These are phyloP conservation scores for Stephania yunnanensis DNA, from an alignment of 164 flowering plant genomes.

Conservation along the genomic window DNA sequence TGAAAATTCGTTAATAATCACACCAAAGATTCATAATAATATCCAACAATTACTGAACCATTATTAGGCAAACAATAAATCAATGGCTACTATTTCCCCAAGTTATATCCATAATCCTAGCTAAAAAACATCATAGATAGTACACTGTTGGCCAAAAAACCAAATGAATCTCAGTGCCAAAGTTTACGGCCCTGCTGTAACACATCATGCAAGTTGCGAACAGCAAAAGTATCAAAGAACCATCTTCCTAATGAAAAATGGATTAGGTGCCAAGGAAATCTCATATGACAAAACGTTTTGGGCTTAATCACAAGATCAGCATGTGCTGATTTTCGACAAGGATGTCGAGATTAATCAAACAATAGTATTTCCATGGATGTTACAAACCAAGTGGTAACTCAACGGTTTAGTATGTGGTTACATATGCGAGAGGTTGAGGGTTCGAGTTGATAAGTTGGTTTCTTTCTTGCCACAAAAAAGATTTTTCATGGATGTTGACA, in stretches of 20 bases:
- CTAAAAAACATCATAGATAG: background rate
- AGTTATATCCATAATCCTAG: background rate
- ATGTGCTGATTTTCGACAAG: background rate
- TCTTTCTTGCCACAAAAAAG: no score
- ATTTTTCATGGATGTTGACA: no score
- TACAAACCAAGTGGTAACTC: no score
- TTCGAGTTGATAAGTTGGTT: no score
- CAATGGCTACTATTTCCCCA: background rate
- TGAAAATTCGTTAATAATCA: no score
- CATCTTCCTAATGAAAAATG: background rate
- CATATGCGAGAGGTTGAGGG: no score
- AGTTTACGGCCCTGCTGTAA: background rate
- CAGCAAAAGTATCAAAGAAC: background rate
- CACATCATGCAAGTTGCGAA: background rate
- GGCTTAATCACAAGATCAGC: background rate
- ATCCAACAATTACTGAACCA: background rate
- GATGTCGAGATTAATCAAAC: background rate
- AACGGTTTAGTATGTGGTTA: no score
- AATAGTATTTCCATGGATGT: no score
- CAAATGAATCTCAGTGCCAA: background rate
- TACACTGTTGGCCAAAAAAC: background rate
- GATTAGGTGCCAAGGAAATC: background rate
- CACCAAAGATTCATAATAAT: background rate
- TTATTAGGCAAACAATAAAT: background rate
- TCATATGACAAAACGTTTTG: background rate